These are phyloP conservation scores for Candida berthetii DNA, from an alignment of 805 yeast species.

Conservation along the genomic window DNA sequence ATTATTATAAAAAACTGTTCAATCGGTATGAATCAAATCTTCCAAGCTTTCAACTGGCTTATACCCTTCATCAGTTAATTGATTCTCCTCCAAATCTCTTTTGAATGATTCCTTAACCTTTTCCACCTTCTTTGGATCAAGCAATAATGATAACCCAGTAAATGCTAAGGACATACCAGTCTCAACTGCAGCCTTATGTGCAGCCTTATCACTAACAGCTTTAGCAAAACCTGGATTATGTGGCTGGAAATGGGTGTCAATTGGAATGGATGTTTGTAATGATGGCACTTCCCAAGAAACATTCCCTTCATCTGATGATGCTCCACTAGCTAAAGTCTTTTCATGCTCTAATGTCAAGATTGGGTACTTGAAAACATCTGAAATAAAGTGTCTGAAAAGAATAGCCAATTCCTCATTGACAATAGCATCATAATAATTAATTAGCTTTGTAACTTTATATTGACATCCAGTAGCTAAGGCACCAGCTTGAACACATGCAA, in stretches of 20 bases:
- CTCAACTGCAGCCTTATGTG: background rate
- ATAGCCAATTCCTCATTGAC: background rate
- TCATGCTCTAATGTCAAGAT: background rate
- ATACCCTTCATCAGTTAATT: too few species aligned
- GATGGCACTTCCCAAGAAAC: background rate
- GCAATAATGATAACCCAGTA: background rate
- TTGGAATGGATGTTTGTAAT: background rate
- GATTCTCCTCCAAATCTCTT: background rate
- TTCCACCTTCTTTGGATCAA: background rate
- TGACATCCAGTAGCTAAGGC: constrained; percentile 21
- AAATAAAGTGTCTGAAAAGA: background rate
- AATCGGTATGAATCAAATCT: too few species aligned
- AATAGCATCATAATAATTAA: background rate
- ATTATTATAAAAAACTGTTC: too few species aligned
- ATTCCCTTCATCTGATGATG: background rate
- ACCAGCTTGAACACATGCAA: background rate
- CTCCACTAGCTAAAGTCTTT: background rate
- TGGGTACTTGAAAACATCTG: too few species aligned
- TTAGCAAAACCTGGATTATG: background rate
- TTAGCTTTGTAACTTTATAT: constrained; percentile 7
- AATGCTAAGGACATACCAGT: background rate
- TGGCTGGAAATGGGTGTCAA: background rate
- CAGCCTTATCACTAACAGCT: background rate
- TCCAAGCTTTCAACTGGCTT: too few species aligned
- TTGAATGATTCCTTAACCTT: background rate